Base-by-base conservation (phyloP, 176 grass and related monocot species). In the Urochloa ruziziensis region DNA sequence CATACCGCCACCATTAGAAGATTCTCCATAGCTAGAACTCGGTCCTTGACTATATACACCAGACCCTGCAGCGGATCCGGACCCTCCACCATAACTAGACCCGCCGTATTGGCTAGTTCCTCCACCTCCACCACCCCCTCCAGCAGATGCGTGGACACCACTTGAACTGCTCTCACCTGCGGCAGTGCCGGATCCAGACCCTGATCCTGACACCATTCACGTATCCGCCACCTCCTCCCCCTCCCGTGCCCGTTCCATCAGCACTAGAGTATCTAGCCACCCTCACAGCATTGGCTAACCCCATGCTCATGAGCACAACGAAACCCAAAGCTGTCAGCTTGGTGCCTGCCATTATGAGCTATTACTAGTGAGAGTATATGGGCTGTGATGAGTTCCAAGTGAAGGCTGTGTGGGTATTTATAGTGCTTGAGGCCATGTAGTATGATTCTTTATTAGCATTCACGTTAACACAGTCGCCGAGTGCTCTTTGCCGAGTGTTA, bases 231-330 rank as follows among this genome's bases (percentile, higher is more conserved):
- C 81, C 69, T 4, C 1, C 9, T 37, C 81, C 81, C 4, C 8
- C 52, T n/a, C 70, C 81, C 0, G 0, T 52, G 1, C 70, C 81
- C 2, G 15, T 15, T 35, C 81, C 81, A 2, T 39, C 2, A 11
- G 81, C 0, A 23, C 14, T 67, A 8, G 81, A 62, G 44, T 64
- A 62, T 30, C 70, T 52, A 75, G 32, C 32, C 23, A 83, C 70
- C 81, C 70, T 83, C 3, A 16, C 6, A 18, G 70, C 81, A 53
- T 52, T 75, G 24, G 70, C 70, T 53, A 75, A 29, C 5, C 58
- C 70, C 2, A 83, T 29, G 24, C 70, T 53, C 44, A 67, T 3
- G 7, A 75, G 43, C 4, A 75, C 44, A 40, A 83, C 1, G 16
- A 83, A 52, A 3, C 44, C 10, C 0, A 83, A n/a, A 4, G 70